A percentile compares a stretch with the other conserved stretches of the same genome.
These are phyloP conservation scores for Russula sp. DNA, from an alignment of 768 basidiomycete species.

Conservation along the genomic window DNA sequence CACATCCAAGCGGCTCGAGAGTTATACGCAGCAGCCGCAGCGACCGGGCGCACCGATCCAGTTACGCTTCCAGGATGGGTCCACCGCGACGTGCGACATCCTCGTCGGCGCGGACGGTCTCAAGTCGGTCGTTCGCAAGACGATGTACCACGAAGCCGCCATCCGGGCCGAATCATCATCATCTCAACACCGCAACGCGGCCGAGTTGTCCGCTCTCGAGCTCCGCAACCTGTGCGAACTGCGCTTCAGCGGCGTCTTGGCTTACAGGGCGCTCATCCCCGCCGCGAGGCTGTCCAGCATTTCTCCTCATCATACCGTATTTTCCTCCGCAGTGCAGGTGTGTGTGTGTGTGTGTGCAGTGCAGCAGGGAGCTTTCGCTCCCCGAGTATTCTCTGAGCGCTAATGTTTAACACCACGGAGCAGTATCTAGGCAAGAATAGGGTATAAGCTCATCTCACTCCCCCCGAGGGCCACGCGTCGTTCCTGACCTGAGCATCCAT, in stretches of 20 bases:
- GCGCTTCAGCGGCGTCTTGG: conserved; percentile 50
- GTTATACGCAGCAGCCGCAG: conserved; percentile 45
- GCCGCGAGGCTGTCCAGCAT: conserved; percentile 38
- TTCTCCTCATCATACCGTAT: conserved; percentile 41
- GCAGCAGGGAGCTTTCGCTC: not conserved
- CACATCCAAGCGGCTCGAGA: conserved; percentile 51
- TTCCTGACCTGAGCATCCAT: not conserved
- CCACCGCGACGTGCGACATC: conserved; percentile 51
- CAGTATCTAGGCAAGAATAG: conserved; percentile 48
- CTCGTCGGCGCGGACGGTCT: conserved; percentile 67
- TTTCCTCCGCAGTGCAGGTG: conserved; percentile 45
- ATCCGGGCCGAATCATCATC: conserved; percentile 31
- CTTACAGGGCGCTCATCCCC: conserved; percentile 54
- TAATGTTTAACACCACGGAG: not conserved
- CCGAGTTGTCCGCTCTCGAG: conserved; percentile 37
- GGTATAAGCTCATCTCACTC: conserved; percentile 35
- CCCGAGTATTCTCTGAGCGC: not conserved
- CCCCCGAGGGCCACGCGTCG: not conserved
- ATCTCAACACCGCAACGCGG: conserved; percentile 31
- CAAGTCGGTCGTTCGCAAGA: conserved; percentile 41
- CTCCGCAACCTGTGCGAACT: conserved; percentile 39
- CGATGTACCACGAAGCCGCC: conserved; percentile 31
- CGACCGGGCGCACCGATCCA: conserved; percentile 32
- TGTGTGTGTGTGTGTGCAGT: not conserved
- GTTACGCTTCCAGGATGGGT: conserved; percentile 56